phyloP scores from a whole-genome alignment of 768 basidiomycete genomes.

The Tylopilus intermedius region DNA sequence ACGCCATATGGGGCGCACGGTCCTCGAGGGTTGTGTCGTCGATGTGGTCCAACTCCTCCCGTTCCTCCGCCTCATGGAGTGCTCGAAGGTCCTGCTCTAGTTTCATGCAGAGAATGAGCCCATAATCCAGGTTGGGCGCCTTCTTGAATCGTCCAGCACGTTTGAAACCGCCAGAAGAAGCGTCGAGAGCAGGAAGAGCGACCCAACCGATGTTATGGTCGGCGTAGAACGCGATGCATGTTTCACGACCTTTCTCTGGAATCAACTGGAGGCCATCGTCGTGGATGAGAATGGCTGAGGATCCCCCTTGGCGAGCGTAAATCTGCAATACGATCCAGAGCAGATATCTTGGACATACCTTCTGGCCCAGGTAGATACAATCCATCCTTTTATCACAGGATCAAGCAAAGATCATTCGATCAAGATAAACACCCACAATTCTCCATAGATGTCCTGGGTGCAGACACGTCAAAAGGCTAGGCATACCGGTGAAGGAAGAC shows the following conservation, averaged over 20 bases:
- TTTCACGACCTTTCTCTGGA: slow-evolving; percentile 41
- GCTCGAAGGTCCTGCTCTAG: slow-evolving; percentile 33
- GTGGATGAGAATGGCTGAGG: slow-evolving; percentile 53
- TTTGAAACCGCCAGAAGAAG: slow-evolving; percentile 24
- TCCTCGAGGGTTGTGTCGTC: slow-evolving; percentile 58
- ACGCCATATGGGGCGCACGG: slow-evolving; percentile 62
- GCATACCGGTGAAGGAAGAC: slow-evolving; percentile 10
- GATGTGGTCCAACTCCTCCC: slow-evolving; percentile 31
- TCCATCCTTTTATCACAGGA: no score
- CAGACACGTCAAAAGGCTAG: neutral
- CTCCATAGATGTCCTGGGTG: slow-evolving; percentile 89
- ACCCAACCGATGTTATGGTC: slow-evolving; percentile 58
- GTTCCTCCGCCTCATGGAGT: slow-evolving; percentile 41
- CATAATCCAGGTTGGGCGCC: slow-evolving; percentile 88
- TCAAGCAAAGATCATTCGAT: neutral
- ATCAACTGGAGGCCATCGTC: slow-evolving; percentile 58
- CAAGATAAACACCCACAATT: slow-evolving; percentile 47
- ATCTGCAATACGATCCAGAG: slow-evolving; percentile 42
- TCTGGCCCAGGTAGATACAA: no score
- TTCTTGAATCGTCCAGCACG: slow-evolving; percentile 86
- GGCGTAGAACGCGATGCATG: slow-evolving; percentile 49
- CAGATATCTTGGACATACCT: no score
- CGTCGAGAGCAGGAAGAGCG: slow-evolving; percentile 46
- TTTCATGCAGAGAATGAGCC: slow-evolving; percentile 39
- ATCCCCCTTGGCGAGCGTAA: slow-evolving; percentile 61